These are phyloP conservation scores for Crucibulum laeve DNA, from an alignment of 768 basidiomycete species.

Conservation along the genomic window DNA sequence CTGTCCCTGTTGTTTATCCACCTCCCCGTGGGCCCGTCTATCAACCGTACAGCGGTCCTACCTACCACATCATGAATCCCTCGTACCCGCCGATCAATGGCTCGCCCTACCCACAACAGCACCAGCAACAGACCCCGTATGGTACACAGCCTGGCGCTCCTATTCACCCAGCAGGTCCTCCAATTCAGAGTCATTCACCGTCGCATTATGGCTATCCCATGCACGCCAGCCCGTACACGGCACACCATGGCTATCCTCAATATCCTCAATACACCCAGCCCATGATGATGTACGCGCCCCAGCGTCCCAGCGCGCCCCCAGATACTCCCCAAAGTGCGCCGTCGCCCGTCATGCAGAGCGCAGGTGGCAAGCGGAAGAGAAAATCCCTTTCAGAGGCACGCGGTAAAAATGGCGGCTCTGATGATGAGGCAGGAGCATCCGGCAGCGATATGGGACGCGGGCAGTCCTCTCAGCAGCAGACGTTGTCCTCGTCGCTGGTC, in stretches of 20 bases:
- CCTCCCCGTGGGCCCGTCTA: conserved; percentile 35
- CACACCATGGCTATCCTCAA: conserved; percentile 51
- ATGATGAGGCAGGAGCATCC: conserved; percentile 55
- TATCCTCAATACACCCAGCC: conserved; percentile 66
- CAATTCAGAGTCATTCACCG: conserved; percentile 32
- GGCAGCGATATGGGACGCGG: conserved; percentile 38
- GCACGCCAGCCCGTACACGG: conserved; percentile 50
- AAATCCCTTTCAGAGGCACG: conserved; percentile 33
- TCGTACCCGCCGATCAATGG: conserved; percentile 62
- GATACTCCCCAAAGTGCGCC: conserved; percentile 31
- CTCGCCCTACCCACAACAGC: conserved; percentile 36
- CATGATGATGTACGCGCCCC: conserved; percentile 66
- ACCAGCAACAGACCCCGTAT: conserved; percentile 26
- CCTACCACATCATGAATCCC: conserved; percentile 66
- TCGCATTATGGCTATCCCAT: conserved; percentile 56
- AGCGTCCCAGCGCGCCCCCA: conserved; percentile 29
- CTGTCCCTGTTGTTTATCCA: conserved; percentile 19
- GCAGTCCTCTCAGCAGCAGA: conserved; percentile 22
- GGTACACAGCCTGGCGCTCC: conserved; percentile 28
- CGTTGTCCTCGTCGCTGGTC: conserved; percentile 23
- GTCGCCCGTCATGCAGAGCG: conserved; percentile 26
- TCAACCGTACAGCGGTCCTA: conserved; percentile 51
- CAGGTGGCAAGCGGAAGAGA: conserved; percentile 61
- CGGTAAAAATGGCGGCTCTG: conserved; percentile 48
- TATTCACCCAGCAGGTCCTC: conserved; percentile 23